These are phyloP conservation scores for Chlorella variabilis DNA, from an alignment of 163 green algal genomes.

Conservation along the genomic window DNA sequence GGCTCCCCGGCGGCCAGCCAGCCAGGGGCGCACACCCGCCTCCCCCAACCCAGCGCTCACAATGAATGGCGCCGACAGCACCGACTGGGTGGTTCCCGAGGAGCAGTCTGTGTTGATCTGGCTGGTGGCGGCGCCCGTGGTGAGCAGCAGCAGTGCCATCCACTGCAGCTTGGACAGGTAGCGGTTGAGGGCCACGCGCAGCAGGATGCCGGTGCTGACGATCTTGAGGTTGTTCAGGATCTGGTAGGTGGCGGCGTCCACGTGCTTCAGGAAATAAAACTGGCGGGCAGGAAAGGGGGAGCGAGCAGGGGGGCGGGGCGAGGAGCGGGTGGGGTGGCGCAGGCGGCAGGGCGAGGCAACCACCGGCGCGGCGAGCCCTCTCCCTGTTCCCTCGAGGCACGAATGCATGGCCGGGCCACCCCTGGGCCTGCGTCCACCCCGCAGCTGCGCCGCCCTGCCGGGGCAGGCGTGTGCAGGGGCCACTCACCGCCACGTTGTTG, in stretches of 20 bases:
- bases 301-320: too few species aligned
- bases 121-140: slow-evolving; percentile 62
- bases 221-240: slow-evolving; percentile 86
- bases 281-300: slow-evolving; percentile 23
- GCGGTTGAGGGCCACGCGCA: slow-evolving; percentile 57
- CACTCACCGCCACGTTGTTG: slow-evolving; percentile 67
- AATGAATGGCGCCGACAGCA: slow-evolving; percentile 29
- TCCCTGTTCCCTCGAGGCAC: too few species aligned
- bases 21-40: neutral
- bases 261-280: slow-evolving; percentile 69
- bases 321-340: neutral
- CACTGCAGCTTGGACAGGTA: slow-evolving; percentile 61
- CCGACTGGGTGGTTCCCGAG: neutral
- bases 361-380: too few species aligned
- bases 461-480: too few species aligned
- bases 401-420: too few species aligned
- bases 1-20: too few species aligned
- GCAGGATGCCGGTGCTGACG: slow-evolving; percentile 71
- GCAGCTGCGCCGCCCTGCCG: too few species aligned
- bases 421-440: too few species aligned
- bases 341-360: too few species aligned
- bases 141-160: slow-evolving; percentile 68
- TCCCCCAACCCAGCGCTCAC: neutral
- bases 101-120: slow-evolving; percentile 64
- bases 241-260: slow-evolving; percentile 78